Base-by-base conservation (phyloP, 345 rosid species). In the Noccaea bulbosa region DNA sequence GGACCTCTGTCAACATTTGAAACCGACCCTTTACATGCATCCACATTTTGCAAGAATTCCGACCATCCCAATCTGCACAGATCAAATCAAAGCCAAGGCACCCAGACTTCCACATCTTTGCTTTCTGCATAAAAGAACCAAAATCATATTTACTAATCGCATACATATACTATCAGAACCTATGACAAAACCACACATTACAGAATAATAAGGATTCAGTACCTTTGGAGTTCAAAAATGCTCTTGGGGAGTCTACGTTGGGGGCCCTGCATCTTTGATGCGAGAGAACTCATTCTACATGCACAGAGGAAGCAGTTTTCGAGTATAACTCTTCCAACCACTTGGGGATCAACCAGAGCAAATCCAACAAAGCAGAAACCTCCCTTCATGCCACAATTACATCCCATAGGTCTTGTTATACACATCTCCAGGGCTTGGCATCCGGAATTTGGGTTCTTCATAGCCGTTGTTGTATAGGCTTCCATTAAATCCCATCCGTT, bases 401-500 rank as follows among this genome's bases (percentile, higher is more conserved):
- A 91, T 89, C 71, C 93, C 90, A 80, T 82, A 94, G 60, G 95
- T 85, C 80, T 93, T 81, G 77, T 76, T 82, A 70, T 83, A 87
- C 46, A 86, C 71, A 78, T 88, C 87, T 7, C 88, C 87, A 4
- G 95, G 86, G 63, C 80, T 83, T 38, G 97, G 84, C 76, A 88
- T 87, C 81, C 85, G 80, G 68, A 72, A 88, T 77, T 85, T 89
- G 6, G 90, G 79, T 57, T 89, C 96, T 69, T 94, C 99, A 56
- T 83, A 91, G 27, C 89, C 90, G 16, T 62, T 41, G 70, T 79
- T 83, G 65, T 73, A 82, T 6, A 62, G 7, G 49, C 46, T 48
- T 78, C 87, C 88, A 79, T 82, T 85, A 17, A 76, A 79, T 37
- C 92, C 96, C 69, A 84, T 75, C 69, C 89, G 83, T 76, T 89